A percentile compares a stretch with the other conserved stretches of the same genome.
These are phyloP conservation scores for Adansonia gregorii DNA, from an alignment of 441 rosid genomes.

Conservation along the genomic window DNA sequence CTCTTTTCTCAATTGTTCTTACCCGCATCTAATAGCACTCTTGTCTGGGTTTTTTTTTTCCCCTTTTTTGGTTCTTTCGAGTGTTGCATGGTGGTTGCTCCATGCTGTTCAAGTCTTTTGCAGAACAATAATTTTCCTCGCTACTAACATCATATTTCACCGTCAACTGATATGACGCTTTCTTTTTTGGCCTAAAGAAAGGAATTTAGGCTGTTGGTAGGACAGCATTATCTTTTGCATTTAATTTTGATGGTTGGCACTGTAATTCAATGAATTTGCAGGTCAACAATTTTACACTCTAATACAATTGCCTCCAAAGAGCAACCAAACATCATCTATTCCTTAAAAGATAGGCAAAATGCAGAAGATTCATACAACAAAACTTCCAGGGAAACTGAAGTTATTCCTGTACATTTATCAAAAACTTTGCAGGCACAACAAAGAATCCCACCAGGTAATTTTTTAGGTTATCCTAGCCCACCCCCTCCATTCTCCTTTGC, in stretches of 20 bases:
- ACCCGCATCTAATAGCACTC: neutral
- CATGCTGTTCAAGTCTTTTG: neutral
- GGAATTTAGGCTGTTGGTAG: neutral
- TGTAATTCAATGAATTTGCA: slow-evolving; percentile 35
- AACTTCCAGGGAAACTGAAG: slow-evolving; percentile 48
- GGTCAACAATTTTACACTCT: slow-evolving; percentile 83
- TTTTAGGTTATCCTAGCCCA: neutral
- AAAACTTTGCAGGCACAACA: slow-evolving; percentile 57
- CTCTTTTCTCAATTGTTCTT: neutral
- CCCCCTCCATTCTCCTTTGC: neutral
- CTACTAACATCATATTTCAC: neutral
- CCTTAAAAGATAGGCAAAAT: slow-evolving; percentile 42
- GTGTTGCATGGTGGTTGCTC: neutral
- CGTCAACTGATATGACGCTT: neutral
- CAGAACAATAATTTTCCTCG: neutral
- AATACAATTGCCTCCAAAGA: slow-evolving; percentile 49
- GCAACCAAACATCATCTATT: slow-evolving; percentile 39
- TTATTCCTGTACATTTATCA: slow-evolving; percentile 44
- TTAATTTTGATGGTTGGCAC: neutral
- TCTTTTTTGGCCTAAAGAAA: neutral
- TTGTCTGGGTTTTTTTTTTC: neutral
- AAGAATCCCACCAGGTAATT: slow-evolving; percentile 66
- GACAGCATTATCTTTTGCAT: neutral
- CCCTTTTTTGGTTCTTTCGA: neutral
- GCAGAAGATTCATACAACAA: slow-evolving; percentile 43